Conservation (phyloP, 805 yeast genomes). For the Lipomyces kockii region DNA sequence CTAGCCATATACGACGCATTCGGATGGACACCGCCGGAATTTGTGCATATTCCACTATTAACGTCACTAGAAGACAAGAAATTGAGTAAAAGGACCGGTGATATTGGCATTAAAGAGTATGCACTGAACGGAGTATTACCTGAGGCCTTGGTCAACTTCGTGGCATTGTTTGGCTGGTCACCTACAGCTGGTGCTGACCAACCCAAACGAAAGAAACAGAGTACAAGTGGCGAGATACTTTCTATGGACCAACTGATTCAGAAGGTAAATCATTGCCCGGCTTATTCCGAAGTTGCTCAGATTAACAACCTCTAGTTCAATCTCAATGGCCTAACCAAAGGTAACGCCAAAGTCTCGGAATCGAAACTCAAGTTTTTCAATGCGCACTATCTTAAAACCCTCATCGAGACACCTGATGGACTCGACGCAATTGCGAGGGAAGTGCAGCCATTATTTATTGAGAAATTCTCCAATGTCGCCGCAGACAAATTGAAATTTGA, state of each 20-base stretch:
- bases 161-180: conserved; percentile 93
- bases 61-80: conserved; percentile 60
- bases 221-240: conserved; percentile 28
- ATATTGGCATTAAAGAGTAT: conserved; percentile 63
- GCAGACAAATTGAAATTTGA: conserved; percentile 12
- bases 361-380: conserved; percentile 78
- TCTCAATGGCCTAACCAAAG: conserved; percentile 78
- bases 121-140: conserved; percentile 68
- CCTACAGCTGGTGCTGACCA: conserved; percentile 49
- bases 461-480: conserved; percentile 3
- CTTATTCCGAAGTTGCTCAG: conserved; percentile 52
- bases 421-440: conserved; percentile 47
- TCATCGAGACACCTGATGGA: conserved; percentile 48
- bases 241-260: conserved; percentile 23
- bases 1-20: conserved; percentile 83
- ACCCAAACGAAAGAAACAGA: conserved; percentile 12
- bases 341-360: conserved; percentile 89
- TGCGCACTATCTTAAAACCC: conserved; percentile 61
- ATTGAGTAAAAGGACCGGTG: conserved; percentile 84
- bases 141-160: conserved; percentile 85
- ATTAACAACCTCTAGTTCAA: conserved; percentile 54
- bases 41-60: conserved; percentile 86
- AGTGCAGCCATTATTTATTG: conserved; percentile 4
- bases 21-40: conserved; percentile 81
- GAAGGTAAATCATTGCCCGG: conserved; percentile 1